A percentile compares a stretch with the other conserved stretches of the same genome.
phyloP scores from a whole-genome alignment of 176 grass and related monocot genomes.

The Oryza brachyantha region DNA sequence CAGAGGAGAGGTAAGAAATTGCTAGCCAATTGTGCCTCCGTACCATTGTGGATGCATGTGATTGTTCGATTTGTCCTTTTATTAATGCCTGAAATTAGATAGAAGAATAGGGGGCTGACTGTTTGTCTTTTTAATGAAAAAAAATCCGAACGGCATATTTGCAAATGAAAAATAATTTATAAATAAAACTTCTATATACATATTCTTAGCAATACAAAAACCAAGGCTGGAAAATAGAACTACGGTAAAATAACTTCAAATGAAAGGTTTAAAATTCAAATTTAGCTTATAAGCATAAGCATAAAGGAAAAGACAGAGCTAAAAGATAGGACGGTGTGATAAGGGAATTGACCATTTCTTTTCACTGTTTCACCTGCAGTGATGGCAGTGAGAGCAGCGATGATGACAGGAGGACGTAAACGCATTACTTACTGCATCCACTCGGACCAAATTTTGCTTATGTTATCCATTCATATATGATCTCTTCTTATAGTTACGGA shows the following conservation, averaged over 20 bases:
- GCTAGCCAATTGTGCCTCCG: neutral
- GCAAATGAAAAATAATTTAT: too few species aligned
- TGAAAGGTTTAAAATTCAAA: too few species aligned
- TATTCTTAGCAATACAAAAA: too few species aligned
- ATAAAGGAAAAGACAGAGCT: too few species aligned
- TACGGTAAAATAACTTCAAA: too few species aligned
- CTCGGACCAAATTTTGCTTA: neutral
- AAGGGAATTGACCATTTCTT: constrained; percentile 20
- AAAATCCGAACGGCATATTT: too few species aligned
- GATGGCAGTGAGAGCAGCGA: constrained; percentile 85
- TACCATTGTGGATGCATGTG: neutral
- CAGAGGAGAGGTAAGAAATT: constrained; percentile 79
- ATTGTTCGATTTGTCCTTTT: neutral
- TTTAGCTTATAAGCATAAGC: too few species aligned
- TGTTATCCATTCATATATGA: neutral
- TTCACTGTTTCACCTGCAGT: constrained; percentile 38
- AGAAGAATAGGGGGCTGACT: too few species aligned
- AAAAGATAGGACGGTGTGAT: too few species aligned
- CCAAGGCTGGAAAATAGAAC: too few species aligned
- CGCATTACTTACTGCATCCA: neutral
- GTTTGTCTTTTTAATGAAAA: too few species aligned
- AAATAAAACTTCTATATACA: too few species aligned
- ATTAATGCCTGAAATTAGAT: neutral
- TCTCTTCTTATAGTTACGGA: constrained; percentile 28
- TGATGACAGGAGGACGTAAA: constrained; percentile 51